A percentile compares a stretch with the other conserved stretches of the same genome.
Evolutionary conservation across 108 stramenopile species (phyloP).

Genomic region (Nitzschia sp.): DNA sequence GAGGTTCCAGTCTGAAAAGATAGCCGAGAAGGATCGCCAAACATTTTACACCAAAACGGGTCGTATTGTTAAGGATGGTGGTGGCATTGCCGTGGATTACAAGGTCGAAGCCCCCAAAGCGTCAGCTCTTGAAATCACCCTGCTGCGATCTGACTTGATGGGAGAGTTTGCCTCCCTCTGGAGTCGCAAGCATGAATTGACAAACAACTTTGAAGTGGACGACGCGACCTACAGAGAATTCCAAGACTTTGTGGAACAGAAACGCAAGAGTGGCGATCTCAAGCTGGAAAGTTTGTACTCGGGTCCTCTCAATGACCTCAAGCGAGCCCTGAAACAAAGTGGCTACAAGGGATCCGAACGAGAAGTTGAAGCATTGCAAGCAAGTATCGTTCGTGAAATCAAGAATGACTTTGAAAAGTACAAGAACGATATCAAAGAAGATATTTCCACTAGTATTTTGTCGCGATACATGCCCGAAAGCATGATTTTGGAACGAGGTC

Average conservation of each 20-base stretch:
- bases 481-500: conserved; percentile 74
- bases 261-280: conserved; percentile 67
- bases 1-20: conserved; percentile 57
- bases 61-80: conserved; percentile 85
- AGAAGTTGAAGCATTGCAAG: conserved; percentile 67
- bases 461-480: conserved; percentile 84
- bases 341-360: conserved; percentile 65
- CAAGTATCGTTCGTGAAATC: conserved; percentile 69
- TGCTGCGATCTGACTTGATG: conserved; percentile 72
- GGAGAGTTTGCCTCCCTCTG: conserved; percentile 87
- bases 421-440: conserved; percentile 85
- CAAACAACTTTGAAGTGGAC: conserved; percentile 76
- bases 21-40: conserved; percentile 66
- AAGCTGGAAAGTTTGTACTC: conserved; percentile 77
- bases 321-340: conserved; percentile 63
- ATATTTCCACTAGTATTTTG: conserved; percentile 72
- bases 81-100: conserved; percentile 91
- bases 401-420: conserved; percentile 82
- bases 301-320: conserved; percentile 61
- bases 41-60: conserved; percentile 76
- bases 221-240: conserved; percentile 76
- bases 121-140: conserved; percentile 83
- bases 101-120: conserved; percentile 84
- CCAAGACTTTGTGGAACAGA: conserved; percentile 63
- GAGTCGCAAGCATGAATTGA: conserved; percentile 67